Conservation (phyloP, 2,329 filamentous ascomycete species). For the Fusarium sp. region DNA sequence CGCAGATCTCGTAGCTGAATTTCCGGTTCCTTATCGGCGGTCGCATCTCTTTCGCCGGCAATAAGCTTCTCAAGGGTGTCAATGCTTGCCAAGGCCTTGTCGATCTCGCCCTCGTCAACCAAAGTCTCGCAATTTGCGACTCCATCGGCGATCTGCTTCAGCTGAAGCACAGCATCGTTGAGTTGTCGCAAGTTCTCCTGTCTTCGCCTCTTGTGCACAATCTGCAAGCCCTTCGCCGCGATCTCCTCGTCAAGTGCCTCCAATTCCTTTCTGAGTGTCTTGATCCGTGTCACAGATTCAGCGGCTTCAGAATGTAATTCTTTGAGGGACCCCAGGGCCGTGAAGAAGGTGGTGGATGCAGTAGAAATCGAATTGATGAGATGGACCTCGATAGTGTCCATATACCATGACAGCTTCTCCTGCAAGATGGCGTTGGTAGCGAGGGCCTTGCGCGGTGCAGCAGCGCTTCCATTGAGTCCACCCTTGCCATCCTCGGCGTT, state of each 20-base stretch:
- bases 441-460: constrained; percentile 80
- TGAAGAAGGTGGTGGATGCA: constrained; percentile 96
- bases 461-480: constrained; percentile 65
- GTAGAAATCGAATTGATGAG: constrained; percentile 96
- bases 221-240: constrained; percentile 83
- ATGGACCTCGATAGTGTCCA: constrained; percentile 99
- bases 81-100: constrained; percentile 81
- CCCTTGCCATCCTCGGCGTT: constrained; percentile 67
- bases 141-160: constrained; percentile 80
- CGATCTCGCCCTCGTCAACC: constrained; percentile 85
- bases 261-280: constrained; percentile 81
- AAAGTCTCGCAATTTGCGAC: constrained; percentile 81
- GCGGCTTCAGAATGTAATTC: constrained; percentile 93
- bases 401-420: constrained; percentile 99
- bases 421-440: constrained; percentile 97
- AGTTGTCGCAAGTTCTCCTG: constrained; percentile 87
- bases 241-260: constrained; percentile 86
- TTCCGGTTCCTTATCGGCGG: constrained; percentile 43
- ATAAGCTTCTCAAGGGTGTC: constrained; percentile 84
- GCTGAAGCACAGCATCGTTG: constrained; percentile 83
- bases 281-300: constrained; percentile 89
- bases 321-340: constrained; percentile 87
- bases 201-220: constrained; percentile 83
- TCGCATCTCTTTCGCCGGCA: constrained; percentile 70
- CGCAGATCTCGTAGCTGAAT: constrained; percentile 74